These are phyloP conservation scores for Phaseolus coccineus DNA, from an alignment of 331 rosid species.

Conservation along the genomic window DNA sequence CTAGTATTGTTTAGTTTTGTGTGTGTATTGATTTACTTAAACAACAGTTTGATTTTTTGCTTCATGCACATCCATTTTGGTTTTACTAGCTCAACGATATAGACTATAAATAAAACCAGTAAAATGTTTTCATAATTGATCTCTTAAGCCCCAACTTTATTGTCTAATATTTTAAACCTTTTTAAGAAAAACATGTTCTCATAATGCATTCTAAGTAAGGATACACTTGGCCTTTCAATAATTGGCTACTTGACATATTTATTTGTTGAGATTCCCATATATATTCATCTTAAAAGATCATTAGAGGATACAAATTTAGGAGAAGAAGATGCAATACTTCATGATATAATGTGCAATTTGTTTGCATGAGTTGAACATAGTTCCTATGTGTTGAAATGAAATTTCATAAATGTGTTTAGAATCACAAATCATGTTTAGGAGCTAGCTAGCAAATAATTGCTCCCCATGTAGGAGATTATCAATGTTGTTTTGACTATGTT, in stretches of 20 bases:
- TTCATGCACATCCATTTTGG: background rate
- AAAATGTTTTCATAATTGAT: background rate
- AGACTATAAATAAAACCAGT: background rate
- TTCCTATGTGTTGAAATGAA: background rate
- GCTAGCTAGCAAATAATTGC: background rate
- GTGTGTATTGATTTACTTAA: background rate
- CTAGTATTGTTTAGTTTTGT: background rate
- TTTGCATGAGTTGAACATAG: background rate
- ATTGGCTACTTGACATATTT: too few relatives aligned
- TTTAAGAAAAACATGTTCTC: background rate
- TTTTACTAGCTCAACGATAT: background rate
- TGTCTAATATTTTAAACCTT: background rate
- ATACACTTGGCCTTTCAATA: too few relatives aligned
- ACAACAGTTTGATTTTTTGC: background rate
- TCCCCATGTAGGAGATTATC: background rate
- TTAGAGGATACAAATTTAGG: background rate
- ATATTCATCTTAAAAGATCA: too few relatives aligned
- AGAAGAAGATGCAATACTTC: background rate
- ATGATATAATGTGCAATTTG: background rate
- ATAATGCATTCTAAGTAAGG: background rate
- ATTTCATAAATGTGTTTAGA: background rate
- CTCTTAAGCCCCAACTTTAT: background rate
- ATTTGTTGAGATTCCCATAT: too few relatives aligned
- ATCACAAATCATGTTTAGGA: background rate
- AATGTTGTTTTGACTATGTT: background rate